Evolutionary conservation across 441 rosid genomes (phyloP), one percentile per base, ranked within the genome.

Genomic region (Hypseocharis bilobata): DNA sequence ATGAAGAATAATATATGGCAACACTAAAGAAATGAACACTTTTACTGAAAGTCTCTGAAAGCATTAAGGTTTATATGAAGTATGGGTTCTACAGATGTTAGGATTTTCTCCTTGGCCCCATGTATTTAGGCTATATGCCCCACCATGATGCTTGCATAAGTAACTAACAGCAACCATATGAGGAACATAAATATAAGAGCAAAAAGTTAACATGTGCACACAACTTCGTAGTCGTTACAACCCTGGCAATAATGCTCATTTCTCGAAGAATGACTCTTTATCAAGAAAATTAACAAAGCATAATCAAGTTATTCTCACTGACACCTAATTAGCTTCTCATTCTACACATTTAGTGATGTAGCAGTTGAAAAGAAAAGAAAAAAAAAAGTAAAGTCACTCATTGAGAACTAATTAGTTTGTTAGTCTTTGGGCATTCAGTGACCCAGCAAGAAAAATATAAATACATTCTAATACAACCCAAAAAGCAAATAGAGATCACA

Each of bases 1-100:
- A 49, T 74, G 60, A 72, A 66, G 25, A 44, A 27, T n/a, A 55
- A 57, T 16, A 45, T 30, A 44, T 47, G 4, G 45, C 40, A 62
- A 30, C n/a, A 5, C 13, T 38, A 17, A 64, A 65, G 5, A 23
- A 60, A 4, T 30, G 44, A 71, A 64, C 7, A 34, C 16, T 8
- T 34, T 10, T 40, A 30, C 6, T 22, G 10, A 20, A 51, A 29
- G 30, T n/a, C 0, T 58, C 29, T 14, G 26, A 28, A 40, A 60
- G 49, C 61, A 51, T 13, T 57, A 27, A 10, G 16, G 23, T 30
- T 32, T 34, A 57, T 44, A 59, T 52, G 20, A 62, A 36, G 36
- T 6, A 61, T 57, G 38, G 42, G 66, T 45, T 61, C 22, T n/a
- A n/a, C n/a, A 14, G 8, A 58, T 63, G 27, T 42, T 29, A 10